Conservation (phyloP, 306 rosid genomes). For the Aeschynomene evenia region DNA sequence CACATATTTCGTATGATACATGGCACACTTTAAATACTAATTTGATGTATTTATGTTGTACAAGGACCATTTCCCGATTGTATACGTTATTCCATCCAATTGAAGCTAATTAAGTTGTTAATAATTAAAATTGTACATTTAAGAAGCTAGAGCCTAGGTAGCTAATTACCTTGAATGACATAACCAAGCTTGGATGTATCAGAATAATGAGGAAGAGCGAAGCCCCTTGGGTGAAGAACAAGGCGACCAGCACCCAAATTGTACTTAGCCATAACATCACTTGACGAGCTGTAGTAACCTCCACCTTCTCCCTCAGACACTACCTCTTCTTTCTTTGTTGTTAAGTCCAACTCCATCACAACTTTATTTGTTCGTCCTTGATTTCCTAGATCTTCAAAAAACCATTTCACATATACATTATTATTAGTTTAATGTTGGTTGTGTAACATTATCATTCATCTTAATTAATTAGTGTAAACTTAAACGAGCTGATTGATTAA, state of each 20-base stretch:
- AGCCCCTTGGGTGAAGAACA: slow-evolving; percentile 54
- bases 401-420: no score
- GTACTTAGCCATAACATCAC: slow-evolving; percentile 32
- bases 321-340: slow-evolving; percentile 35
- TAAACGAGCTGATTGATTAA: no score
- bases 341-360: slow-evolving; percentile 43
- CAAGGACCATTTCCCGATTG: no score
- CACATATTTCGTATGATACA: no score
- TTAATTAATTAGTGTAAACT: no score
- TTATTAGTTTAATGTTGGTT: no score
- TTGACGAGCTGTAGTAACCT: slow-evolving; percentile 53
- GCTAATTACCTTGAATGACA: slow-evolving; percentile 66
- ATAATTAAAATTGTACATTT: background rate
- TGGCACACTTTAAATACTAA: no score
- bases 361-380: background rate
- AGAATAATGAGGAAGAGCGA: slow-evolving; percentile 70
- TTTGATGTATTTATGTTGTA: no score
- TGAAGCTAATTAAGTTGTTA: background rate
- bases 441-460: no score
- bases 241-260: slow-evolving; percentile 56
- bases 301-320: slow-evolving; percentile 62
- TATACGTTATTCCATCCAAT: no score
- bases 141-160: background rate
- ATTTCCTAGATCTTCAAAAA: background rate
- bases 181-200: slow-evolving; percentile 55